Evolutionary conservation across 1,284 basidiomycete species (phyloP), one percentile per base, ranked within the genome.

Genomic region (Trichosporon sp.): DNA sequence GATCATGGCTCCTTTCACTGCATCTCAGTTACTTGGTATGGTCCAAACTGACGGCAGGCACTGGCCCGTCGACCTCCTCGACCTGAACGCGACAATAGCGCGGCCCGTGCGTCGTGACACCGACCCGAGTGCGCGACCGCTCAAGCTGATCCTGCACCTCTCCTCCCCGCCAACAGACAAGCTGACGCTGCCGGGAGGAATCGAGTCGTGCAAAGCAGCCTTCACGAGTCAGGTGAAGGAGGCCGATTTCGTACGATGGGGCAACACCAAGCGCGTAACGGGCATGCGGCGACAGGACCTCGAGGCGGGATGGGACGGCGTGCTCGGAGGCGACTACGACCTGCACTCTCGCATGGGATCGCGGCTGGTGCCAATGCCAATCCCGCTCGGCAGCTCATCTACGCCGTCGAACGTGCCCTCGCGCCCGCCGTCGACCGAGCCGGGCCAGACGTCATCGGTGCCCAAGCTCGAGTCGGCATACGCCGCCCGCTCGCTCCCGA

Each of bases 171-270:
- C 93, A 1, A 85, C 84, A 16, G 92, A 93, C 70, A 91, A 89
- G 75, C 85, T 95, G 16, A 84, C 92, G n/a, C 80, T 93, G 16
- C 84, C 89, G 0, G 88, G 90, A 7, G 87, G 85, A 59, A 80
- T 88, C 14, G 92, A 95, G 62, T 84, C 89, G 14, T 93, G 91
- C 82, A 92, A 92, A 74, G 88, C 89, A 65, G 88, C 89, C 2
- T 97, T 92, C 77, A 92, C 96, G 88, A 91, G 90, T 7, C 90
- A 95, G 76, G 81, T 95, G 56, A 96, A 96, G 74, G 94, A 97
- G 78, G 92, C 92, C 1, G 94, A 97, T 77, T 95, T 95, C 75
- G 87, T 95, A 60, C 84, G 94, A 60, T 96, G 92, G 92, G 91
- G 95, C 1, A 95, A 89, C 80, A 94, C 91, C 19, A 91, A 92